A percentile compares a stretch with the other conserved stretches of the same genome.
Evolutionary conservation across 2,329 filamentous ascomycete species (phyloP).

Genomic region (Scedosporium dehoogii): DNA sequence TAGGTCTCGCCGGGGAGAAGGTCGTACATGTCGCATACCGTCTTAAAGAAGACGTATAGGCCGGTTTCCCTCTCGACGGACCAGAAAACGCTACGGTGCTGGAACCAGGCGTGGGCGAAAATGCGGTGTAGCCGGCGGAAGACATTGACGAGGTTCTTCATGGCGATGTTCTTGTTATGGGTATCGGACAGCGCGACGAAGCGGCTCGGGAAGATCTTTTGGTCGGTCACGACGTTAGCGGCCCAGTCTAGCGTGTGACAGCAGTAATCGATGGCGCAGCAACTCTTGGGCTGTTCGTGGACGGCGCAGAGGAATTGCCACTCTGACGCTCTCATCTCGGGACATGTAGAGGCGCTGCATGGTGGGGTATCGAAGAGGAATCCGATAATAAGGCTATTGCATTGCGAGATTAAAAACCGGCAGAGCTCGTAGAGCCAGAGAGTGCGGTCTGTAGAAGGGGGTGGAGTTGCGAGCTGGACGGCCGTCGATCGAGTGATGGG

Average conservation of each 20-base stretch:
- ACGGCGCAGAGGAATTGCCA: constrained; percentile 99
- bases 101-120: constrained; percentile 98
- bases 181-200: constrained; percentile 48
- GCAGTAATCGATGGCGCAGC: constrained; percentile 98
- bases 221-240: constrained; percentile 84
- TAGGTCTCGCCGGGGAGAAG: constrained; percentile 90
- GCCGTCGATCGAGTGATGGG: constrained; percentile 72
- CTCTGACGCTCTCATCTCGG: constrained; percentile 96
- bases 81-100: constrained; percentile 93
- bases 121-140: constrained; percentile 91
- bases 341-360: constrained; percentile 81
- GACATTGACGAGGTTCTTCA: constrained; percentile 86
- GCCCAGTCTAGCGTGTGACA: constrained; percentile 98
- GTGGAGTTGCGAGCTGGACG: constrained; percentile 65
- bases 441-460: constrained; percentile 70
- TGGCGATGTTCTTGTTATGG: constrained; percentile 52
- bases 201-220: constrained; percentile 89
- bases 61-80: constrained; percentile 84
- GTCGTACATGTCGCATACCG: constrained; percentile 84
- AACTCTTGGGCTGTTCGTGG: constrained; percentile 91
- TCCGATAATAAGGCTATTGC: constrained; percentile 83
- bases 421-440: constrained; percentile 98
- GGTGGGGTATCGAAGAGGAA: constrained; percentile 87
- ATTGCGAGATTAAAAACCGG: constrained; percentile 89
- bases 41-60: constrained; percentile 94